Percentiles rank a stretch among this genome's conserved stretches.
Evolutionary conservation across 495 filamentous ascomycete genomes (phyloP).

Genomic region (Neurospora terricola): DNA sequence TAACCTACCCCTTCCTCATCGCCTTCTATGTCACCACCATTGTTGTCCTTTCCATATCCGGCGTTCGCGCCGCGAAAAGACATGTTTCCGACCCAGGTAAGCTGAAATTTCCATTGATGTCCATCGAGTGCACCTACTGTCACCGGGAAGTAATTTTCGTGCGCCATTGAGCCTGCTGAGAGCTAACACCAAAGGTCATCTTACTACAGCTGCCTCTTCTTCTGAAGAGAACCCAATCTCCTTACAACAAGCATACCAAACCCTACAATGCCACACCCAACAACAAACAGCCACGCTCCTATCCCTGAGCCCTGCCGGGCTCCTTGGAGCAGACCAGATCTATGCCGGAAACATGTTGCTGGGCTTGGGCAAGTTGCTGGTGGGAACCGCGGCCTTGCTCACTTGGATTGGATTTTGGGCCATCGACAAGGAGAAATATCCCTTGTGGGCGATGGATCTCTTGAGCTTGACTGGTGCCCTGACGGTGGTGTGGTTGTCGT

Average conservation of each 20-base stretch:
- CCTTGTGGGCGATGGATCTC: neutral
- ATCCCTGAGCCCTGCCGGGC: neutral
- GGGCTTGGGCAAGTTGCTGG: neutral
- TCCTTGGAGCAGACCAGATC: neutral
- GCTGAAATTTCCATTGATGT: no score
- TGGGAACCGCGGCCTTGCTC: neutral
- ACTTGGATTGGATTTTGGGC: neutral
- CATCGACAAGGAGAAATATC: neutral
- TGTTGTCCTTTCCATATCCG: neutral
- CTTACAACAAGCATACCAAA: neutral
- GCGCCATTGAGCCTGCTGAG: no score
- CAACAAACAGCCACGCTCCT: neutral
- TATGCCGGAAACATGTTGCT: neutral
- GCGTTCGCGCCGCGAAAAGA: neutral
- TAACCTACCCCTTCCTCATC: neutral
- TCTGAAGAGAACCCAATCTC: neutral
- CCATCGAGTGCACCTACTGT: no score
- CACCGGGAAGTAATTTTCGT: no score
- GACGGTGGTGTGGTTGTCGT: neutral
- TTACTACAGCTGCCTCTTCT: neutral
- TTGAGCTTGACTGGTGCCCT: neutral
- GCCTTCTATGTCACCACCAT: neutral
- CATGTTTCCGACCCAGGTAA: neutral
- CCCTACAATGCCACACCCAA: neutral
- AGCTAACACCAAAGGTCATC: no score